Evolutionary conservation across 2,329 filamentous ascomycete genomes (phyloP), one percentile per base, ranked within the genome.

Genomic region (Hawksworthiomyces lignivorus): DNA sequence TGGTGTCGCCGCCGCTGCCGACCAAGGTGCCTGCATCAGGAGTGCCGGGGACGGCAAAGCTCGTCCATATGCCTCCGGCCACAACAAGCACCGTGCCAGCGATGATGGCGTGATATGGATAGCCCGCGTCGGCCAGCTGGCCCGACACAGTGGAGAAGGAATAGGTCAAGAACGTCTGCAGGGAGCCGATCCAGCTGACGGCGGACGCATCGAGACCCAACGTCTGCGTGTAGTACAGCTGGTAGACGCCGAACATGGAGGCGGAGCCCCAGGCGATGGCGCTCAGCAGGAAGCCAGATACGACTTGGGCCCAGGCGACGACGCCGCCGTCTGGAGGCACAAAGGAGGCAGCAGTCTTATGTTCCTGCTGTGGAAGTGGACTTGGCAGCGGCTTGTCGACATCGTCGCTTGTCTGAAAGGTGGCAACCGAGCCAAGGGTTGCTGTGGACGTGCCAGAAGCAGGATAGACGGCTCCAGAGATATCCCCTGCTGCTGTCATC

Each of bases 111-210:
- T 60, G 53, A n/a, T 59, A 58, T 15, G 63, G 58, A 51, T 71
- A 67, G 8, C 72, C 72, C 5, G 68, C 69, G 48, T 76, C 72
- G 12, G 68, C 60, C n/a, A 72, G 58, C 4, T 67, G 60, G 6
- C 72, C 72, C 1, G 68, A 65, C 17, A 70, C 50, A n/a, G 62
- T 63, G 50, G 71, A 71, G 19, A 70, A 56, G 15, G 62, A 56
- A 45, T 74, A 71, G 19, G 69, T 62, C 28, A 76, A 56, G 50
- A 73, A 74, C 11, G 68, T 61, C 54, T 75, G 70, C 4, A 72
- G 54, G 11, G 67, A 70, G 31, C 70, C 69, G 41, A 73, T 66
- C 69, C 67, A 72, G n/a, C 62, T 65, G 18, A 72, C 62, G 41
- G 64, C 55, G 4, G 58, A 50, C 3, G 56, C 49, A 26, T 56